A percentile compares a stretch with the other conserved stretches of the same genome.
These are phyloP conservation scores for Coemansia guatemalensis DNA, from an alignment of 192 early-diverging fungal genomes.

Conservation along the genomic window DNA sequence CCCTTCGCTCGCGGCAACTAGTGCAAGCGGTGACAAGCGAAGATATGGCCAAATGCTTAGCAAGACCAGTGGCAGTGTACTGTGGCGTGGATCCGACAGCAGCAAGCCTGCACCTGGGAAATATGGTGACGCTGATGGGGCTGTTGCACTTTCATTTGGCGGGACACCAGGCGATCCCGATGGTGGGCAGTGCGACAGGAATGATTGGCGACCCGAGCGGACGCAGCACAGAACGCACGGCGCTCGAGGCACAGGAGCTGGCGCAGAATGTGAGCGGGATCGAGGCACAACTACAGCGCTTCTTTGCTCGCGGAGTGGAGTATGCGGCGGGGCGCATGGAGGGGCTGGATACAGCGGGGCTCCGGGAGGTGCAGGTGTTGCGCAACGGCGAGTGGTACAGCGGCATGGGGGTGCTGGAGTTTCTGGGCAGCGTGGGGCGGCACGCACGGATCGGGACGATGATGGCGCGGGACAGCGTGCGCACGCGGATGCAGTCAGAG, in stretches of 20 bases:
- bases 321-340: constrained; percentile 32
- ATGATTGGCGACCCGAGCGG: constrained; percentile 93
- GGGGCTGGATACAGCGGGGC: constrained; percentile 34
- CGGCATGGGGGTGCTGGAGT: constrained; percentile 70
- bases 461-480: constrained; percentile 88
- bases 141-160: constrained; percentile 81
- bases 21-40: constrained; percentile 60
- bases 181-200: constrained; percentile 93
- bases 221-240: constrained; percentile 73
- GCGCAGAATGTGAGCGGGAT: constrained; percentile 67
- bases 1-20: constrained; percentile 52
- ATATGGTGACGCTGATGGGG: constrained; percentile 80
- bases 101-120: constrained; percentile 85
- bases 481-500: constrained; percentile 69
- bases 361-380: constrained; percentile 59
- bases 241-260: constrained; percentile 60
- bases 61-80: constrained; percentile 60
- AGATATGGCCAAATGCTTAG: constrained; percentile 10
- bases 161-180: constrained; percentile 78
- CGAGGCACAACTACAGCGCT: constrained; percentile 64
- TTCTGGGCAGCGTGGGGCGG: constrained; percentile 77
- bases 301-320: constrained; percentile 63
- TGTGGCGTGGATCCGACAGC: constrained; percentile 96
- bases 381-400: constrained; percentile 85
- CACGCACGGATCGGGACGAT: constrained; percentile 78